A percentile compares a stretch with the other conserved stretches of the same genome.
phyloP scores from a whole-genome alignment of 2,329 filamentous ascomycete species.

The Diplodia mutila region DNA sequence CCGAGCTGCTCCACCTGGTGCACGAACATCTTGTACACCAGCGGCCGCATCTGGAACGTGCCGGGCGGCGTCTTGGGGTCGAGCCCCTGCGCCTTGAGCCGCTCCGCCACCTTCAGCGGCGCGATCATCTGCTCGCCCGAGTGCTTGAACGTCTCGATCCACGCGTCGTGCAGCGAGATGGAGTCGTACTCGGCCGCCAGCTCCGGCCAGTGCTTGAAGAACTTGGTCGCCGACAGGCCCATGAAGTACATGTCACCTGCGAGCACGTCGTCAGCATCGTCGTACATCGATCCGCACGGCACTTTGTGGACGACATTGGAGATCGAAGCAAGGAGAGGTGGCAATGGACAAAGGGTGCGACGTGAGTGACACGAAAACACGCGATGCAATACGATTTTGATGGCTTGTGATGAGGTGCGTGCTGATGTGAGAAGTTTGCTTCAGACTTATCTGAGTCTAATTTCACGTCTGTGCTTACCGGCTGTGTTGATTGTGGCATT shows the following conservation, averaged over 20 bases:
- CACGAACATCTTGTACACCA: slow-evolving; percentile 61
- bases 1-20: slow-evolving; percentile 52
- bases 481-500: slow-evolving; percentile 56
- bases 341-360: neutral
- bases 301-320: neutral
- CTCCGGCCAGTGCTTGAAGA: slow-evolving; percentile 61
- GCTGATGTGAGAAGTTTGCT: neutral
- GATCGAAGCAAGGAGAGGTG: neutral
- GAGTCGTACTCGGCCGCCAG: slow-evolving; percentile 55
- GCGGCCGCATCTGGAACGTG: slow-evolving; percentile 60
- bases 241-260: slow-evolving; percentile 65
- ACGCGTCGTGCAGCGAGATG: slow-evolving; percentile 59
- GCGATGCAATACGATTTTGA: neutral
- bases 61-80: slow-evolving; percentile 56
- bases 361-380: neutral
- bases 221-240: slow-evolving; percentile 59
- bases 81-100: slow-evolving; percentile 50
- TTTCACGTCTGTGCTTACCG: slow-evolving; percentile 41
- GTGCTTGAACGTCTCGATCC: slow-evolving; percentile 61
- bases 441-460: neutral
- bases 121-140: slow-evolving; percentile 54
- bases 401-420: neutral
- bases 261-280: neutral
- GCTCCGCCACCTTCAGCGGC: slow-evolving; percentile 55
- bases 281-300: neutral